phyloP scores from a whole-genome alignment of 139 green algal genomes.

The Raphidocelis subcapitata region DNA sequence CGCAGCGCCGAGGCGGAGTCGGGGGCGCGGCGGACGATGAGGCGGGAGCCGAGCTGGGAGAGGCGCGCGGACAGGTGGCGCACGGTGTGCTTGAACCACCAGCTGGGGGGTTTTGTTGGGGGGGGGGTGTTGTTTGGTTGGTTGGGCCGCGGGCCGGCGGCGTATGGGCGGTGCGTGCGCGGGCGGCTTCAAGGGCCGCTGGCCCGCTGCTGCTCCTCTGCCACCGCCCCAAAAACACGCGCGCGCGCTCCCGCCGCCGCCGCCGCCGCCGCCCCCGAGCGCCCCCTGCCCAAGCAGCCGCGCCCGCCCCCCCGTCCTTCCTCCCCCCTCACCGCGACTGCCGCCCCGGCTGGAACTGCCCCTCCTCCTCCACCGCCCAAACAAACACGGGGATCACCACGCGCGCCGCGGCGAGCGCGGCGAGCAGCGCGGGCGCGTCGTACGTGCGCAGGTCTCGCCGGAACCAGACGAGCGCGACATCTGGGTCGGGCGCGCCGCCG shows the following conservation, averaged over 20 bases:
- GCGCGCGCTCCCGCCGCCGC: no score
- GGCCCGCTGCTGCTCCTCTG: no score
- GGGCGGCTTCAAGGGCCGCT: no score
- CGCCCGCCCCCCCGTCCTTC: constrained; percentile 24
- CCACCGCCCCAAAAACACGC: no score
- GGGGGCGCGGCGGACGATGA: constrained; percentile 59
- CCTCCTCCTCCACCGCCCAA: constrained; percentile 91
- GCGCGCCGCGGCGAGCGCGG: constrained; percentile 50
- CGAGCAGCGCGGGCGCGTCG: constrained; percentile 79
- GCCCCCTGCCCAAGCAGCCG: constrained; percentile 6
- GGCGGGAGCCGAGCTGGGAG: constrained; percentile 60
- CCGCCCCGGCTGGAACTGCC: constrained; percentile 89
- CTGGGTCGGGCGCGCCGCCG: no score
- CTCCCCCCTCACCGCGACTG: constrained; percentile 72
- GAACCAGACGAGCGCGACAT: constrained; percentile 66
- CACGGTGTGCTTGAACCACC: constrained; percentile 54
- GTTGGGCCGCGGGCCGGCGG: neutral
- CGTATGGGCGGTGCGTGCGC: neutral
- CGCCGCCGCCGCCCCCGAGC: neutral
- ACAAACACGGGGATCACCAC: constrained; percentile 87
- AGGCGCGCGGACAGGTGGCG: constrained; percentile 55
- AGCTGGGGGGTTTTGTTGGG: neutral
- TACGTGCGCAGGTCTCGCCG: constrained; percentile 73
- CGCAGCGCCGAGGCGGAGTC: constrained; percentile 60
- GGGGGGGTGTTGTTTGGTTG: neutral